phyloP scores from a whole-genome alignment of 495 filamentous ascomycete species.

The Penicillium herquei region DNA sequence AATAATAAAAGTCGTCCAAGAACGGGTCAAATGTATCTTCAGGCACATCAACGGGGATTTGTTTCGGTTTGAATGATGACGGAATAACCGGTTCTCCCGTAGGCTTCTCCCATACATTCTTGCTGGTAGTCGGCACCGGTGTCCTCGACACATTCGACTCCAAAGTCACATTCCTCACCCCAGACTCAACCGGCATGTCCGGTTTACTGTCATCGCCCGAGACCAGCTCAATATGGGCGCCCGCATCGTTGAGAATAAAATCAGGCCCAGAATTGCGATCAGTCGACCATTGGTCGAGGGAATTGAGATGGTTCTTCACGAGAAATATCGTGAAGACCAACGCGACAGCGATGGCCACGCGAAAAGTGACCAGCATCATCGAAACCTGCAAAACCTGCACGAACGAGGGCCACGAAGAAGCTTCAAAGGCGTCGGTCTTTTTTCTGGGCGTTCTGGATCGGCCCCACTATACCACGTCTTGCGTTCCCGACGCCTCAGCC shows the following conservation, averaged over 20 bases:
- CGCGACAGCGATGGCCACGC: slow-evolving; percentile 5
- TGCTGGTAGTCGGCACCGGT: background rate
- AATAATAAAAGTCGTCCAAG: slow-evolving; percentile 3
- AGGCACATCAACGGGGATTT: slow-evolving; percentile 23
- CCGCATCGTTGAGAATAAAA: slow-evolving; percentile 10
- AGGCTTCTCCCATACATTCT: slow-evolving; percentile 9
- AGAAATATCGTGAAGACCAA: slow-evolving; percentile 18
- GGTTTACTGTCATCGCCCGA: slow-evolving; percentile 5
- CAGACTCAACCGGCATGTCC: background rate
- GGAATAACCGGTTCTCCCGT: slow-evolving; percentile 7
- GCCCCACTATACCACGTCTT: slow-evolving; percentile 7
- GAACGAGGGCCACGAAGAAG: background rate
- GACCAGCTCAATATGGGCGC: slow-evolving; percentile 30
- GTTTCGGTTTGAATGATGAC: slow-evolving; percentile 9
- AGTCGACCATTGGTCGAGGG: slow-evolving; percentile 15
- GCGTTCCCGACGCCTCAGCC: slow-evolving; percentile 4
- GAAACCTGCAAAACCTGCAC: background rate
- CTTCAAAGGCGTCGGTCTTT: background rate
- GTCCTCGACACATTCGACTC: background rate
- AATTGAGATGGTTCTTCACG: slow-evolving; percentile 22
- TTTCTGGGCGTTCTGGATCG: background rate
- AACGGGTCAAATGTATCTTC: slow-evolving; percentile 4
- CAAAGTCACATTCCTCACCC: too few species aligned
- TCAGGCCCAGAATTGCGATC: background rate
- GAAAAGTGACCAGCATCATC: slow-evolving; percentile 16